phyloP scores from a whole-genome alignment of 495 filamentous ascomycete species.

The Penicillium silybi region DNA sequence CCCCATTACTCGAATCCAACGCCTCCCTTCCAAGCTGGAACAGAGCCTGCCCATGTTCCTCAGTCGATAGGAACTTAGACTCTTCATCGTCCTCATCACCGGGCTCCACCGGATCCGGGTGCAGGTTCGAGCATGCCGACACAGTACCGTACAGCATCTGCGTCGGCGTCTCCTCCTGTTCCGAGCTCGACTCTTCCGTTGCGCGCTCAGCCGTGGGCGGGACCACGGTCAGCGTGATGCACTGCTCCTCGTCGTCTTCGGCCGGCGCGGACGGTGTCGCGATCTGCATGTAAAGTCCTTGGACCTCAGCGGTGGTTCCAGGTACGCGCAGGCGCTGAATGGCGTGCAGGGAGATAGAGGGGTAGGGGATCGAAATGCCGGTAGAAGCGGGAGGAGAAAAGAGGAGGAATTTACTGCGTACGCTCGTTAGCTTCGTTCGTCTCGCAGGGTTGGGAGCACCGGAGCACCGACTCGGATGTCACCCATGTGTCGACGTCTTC shows the following conservation, averaged over 20 bases:
- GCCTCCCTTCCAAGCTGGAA: conserved; percentile 24
- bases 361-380: conserved; percentile 83
- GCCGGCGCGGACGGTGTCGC: conserved; percentile 51
- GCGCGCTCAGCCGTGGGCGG: conserved; percentile 39
- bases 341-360: conserved; percentile 82
- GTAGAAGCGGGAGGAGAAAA: conserved; percentile 56
- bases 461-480: conserved; percentile 62
- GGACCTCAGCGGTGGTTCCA: conserved; percentile 36
- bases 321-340: conserved; percentile 60
- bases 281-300: conserved; percentile 78
- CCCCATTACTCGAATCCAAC: conserved; percentile 39
- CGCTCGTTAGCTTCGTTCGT: not conserved
- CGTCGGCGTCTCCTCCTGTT: conserved; percentile 34
- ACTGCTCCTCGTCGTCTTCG: conserved; percentile 61
- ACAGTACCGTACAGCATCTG: conserved; percentile 71
- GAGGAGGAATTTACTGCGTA: conserved; percentile 65
- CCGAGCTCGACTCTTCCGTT: conserved; percentile 27
- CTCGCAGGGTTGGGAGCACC: not conserved
- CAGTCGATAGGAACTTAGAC: conserved; percentile 24
- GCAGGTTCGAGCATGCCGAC: conserved; percentile 80
- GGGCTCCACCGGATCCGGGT: conserved; percentile 67
- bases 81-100: conserved; percentile 45
- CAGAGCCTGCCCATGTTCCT: conserved; percentile 30
- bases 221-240: conserved; percentile 70
- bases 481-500: conserved; percentile 68